phyloP scores from a whole-genome alignment of 805 yeast species.

The Metschnikowia continentalis region DNA sequence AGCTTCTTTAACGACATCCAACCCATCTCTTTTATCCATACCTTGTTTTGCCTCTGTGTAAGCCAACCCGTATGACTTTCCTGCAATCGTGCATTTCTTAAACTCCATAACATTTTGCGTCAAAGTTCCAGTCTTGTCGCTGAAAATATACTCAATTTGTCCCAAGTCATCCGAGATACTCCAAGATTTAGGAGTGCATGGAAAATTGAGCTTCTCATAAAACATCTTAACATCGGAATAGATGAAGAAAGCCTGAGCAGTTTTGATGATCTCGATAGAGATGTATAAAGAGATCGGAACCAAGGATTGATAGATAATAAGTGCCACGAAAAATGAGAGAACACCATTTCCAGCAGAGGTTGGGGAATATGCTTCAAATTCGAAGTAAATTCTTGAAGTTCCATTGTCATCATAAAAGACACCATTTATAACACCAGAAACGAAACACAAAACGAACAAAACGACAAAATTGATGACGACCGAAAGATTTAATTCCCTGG shows the following conservation, averaged over 20 bases:
- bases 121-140: conserved; percentile 81
- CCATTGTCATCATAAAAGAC: conserved; percentile 44
- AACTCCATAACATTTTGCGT: conserved; percentile 86
- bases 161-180: conserved; percentile 82
- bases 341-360: conserved; percentile 63
- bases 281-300: conserved; percentile 82
- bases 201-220: conserved; percentile 64
- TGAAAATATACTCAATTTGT: conserved; percentile 78
- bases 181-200: conserved; percentile 84
- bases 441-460: conserved; percentile 61
- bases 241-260: conserved; percentile 78
- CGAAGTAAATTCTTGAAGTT: conserved; percentile 53
- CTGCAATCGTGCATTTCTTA: conserved; percentile 74
- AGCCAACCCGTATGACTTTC: conserved; percentile 69
- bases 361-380: conserved; percentile 56
- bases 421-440: conserved; percentile 70
- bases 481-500: conserved; percentile 62
- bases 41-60: conserved; percentile 84
- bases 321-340: conserved; percentile 68
- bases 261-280: conserved; percentile 76
- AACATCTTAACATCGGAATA: conserved; percentile 73
- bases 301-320: conserved; percentile 71
- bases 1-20: conserved; percentile 64
- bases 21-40: conserved; percentile 69
- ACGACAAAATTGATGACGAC: conserved; percentile 60